phyloP scores from a whole-genome alignment of 768 basidiomycete genomes.

The Thelephora ganbajun region DNA sequence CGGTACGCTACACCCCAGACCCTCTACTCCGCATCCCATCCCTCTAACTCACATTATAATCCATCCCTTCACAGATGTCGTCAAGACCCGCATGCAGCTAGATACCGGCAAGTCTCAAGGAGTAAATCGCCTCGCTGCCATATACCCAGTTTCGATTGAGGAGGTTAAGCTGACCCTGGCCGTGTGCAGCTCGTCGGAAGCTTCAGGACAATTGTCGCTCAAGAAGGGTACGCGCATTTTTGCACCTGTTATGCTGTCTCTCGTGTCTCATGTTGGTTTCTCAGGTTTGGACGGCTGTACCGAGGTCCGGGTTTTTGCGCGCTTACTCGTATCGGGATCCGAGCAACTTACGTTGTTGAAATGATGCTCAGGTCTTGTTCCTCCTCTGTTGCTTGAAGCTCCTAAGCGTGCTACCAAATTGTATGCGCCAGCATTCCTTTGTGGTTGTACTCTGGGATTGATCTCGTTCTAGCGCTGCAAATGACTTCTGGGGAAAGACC shows the following conservation, averaged over 20 bases:
- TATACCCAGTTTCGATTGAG: neutral
- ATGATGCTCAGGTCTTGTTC: constrained; percentile 50
- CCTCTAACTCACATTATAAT: neutral
- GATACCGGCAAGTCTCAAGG: constrained; percentile 73
- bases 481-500: constrained; percentile 93
- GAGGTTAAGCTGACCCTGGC: neutral
- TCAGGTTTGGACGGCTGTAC: constrained; percentile 72
- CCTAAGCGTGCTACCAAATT: constrained; percentile 98
- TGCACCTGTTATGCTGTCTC: constrained; percentile 8
- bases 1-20: constrained; percentile 34
- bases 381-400: constrained; percentile 89
- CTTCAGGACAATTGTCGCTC: constrained; percentile 67
- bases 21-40: neutral
- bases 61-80: constrained; percentile 63
- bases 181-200: constrained; percentile 47
- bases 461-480: constrained; percentile 45
- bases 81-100: constrained; percentile 98
- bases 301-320: constrained; percentile 37
- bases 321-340: neutral
- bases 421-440: constrained; percentile 24
- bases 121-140: neutral
- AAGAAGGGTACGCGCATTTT: constrained; percentile 65
- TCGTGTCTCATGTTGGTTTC: constrained; percentile 2
- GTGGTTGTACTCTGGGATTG: neutral
- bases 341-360: neutral